Evolutionary conservation across 2,329 filamentous ascomycete species (phyloP).

Genomic region (Diaporthe australafricana): DNA sequence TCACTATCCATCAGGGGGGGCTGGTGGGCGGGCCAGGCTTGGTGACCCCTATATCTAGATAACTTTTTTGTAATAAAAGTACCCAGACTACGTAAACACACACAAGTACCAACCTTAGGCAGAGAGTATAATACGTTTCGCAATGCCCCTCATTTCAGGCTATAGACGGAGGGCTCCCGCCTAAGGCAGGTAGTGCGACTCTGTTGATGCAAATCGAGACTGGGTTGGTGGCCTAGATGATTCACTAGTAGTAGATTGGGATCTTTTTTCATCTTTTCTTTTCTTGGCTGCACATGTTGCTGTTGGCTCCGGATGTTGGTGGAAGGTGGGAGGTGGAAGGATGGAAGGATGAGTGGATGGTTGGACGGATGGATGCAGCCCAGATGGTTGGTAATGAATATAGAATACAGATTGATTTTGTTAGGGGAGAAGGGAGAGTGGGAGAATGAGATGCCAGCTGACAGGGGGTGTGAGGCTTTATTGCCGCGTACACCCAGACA

Average conservation of each 20-base stretch:
- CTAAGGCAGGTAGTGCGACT: conserved; percentile 17
- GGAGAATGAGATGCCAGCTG: neutral
- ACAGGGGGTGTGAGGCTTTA: conserved; percentile 14
- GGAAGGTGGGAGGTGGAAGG: neutral
- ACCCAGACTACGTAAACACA: neutral
- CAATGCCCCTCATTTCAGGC: conserved; percentile 19
- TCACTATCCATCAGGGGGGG: conserved; percentile 12
- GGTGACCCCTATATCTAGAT: too few relatives aligned
- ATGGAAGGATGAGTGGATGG: neutral
- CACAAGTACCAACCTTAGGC: neutral
- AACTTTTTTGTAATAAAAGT: neutral
- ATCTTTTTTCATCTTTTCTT: neutral
- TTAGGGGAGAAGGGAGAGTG: neutral
- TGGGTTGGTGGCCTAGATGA: conserved; percentile 12
- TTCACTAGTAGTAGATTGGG: neutral
- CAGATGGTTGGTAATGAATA: conserved; percentile 4
- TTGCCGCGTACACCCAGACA: neutral
- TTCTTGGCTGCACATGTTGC: neutral
- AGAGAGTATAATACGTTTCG: neutral
- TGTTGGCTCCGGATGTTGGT: neutral
- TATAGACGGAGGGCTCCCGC: conserved; percentile 10
- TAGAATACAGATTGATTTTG: neutral
- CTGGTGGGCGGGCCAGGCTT: too few relatives aligned
- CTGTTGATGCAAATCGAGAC: conserved; percentile 10
- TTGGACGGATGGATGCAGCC: neutral